These are phyloP conservation scores for Corrigiola litoralis DNA, from an alignment of 179 eudicot species.

Conservation along the genomic window DNA sequence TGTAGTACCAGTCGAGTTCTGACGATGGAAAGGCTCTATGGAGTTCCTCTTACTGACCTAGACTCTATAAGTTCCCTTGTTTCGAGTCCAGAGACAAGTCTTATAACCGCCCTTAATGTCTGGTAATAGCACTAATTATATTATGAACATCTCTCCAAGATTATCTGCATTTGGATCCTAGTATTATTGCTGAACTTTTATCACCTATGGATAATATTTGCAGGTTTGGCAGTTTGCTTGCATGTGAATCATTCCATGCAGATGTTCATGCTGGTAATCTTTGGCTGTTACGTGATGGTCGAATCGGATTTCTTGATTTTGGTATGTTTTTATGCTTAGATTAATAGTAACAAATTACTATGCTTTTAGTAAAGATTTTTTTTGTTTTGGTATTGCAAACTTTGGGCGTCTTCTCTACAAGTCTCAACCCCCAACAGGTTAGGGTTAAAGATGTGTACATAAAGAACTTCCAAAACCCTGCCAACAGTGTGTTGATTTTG, in stretches of 20 bases:
- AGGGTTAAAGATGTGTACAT: background rate
- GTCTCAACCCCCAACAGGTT: too few relatives aligned
- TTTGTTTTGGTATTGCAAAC: too few relatives aligned
- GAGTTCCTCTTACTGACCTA: constrained; percentile 96
- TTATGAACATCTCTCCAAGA: background rate
- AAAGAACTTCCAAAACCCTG: background rate
- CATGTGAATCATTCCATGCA: constrained; percentile 92
- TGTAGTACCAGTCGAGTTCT: constrained; percentile 68
- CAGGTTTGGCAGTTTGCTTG: constrained; percentile 99
- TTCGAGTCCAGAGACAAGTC: constrained; percentile 79
- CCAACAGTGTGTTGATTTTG: background rate
- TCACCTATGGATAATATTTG: constrained; percentile 14
- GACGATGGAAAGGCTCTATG: constrained; percentile 97
- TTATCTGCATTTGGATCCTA: constrained; percentile 8
- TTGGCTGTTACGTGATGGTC: constrained; percentile 93
- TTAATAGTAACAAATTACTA: background rate
- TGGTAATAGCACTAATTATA: constrained; percentile 50
- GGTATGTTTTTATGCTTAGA: constrained; percentile 39
- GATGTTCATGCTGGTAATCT: constrained; percentile 99
- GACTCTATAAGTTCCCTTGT: constrained; percentile 94
- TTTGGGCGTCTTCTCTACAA: too few relatives aligned
- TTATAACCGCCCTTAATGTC: constrained; percentile 93
- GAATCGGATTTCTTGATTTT: constrained; percentile 95
- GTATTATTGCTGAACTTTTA: constrained; percentile 6
- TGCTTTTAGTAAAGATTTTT: background rate